A percentile compares a stretch with the other conserved stretches of the same genome.
phyloP scores from a whole-genome alignment of 345 rosid species.

The Syzygium oleosum region DNA sequence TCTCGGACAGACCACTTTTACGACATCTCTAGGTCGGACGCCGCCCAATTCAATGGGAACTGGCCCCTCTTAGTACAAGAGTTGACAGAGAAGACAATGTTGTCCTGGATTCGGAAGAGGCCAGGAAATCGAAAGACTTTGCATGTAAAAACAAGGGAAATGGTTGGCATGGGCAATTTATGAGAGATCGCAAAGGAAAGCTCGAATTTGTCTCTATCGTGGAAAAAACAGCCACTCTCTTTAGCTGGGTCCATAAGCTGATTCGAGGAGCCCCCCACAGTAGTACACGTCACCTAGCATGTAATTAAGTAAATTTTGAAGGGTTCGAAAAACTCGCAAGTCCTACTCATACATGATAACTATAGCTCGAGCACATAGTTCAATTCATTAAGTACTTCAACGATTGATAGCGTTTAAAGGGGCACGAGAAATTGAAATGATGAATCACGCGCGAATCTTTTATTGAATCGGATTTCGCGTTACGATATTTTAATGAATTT shows the following conservation, averaged over 20 bases:
- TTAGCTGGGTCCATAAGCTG: background rate
- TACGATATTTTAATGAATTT: background rate
- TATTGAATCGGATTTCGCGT: background rate
- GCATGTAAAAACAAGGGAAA: background rate
- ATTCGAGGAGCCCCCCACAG: background rate
- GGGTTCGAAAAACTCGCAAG: background rate
- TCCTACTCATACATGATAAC: background rate
- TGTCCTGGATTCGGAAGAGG: background rate
- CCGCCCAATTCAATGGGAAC: background rate
- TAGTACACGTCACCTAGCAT: background rate
- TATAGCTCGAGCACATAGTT: background rate
- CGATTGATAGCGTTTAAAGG: background rate
- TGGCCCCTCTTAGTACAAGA: background rate
- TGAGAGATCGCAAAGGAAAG: background rate
- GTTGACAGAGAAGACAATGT: background rate
- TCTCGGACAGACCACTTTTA: background rate
- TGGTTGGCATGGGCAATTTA: background rate
- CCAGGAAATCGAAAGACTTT: background rate
- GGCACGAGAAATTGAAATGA: background rate
- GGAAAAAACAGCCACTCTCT: background rate
- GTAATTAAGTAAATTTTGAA: background rate
- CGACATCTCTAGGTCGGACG: background rate
- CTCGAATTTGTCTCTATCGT: background rate
- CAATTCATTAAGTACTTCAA: background rate
- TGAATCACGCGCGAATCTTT: background rate